Base-by-base conservation (phyloP, 2,329 filamentous ascomycete genomes). In the Fusarium duplospermum region DNA sequence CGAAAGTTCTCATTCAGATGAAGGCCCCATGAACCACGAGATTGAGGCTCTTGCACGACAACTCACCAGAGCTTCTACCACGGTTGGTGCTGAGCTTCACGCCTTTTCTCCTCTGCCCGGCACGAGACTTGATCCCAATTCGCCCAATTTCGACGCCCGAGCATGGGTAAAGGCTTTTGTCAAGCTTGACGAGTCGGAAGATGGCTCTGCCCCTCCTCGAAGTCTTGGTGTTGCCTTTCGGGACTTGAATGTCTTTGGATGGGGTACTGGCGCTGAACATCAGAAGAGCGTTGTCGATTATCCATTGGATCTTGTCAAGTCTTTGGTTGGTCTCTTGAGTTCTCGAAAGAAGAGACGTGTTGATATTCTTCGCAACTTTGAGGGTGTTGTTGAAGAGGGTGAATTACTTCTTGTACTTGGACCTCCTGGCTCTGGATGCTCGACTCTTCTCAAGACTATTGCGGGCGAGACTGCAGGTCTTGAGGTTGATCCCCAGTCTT, bases 381-480 rank as follows among this genome's bases (percentile, higher is more conserved):
- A 81, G n/a, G 80, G 80, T 14, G 59, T 81, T 2, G 38, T 81
- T 5, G 78, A 81, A 0, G 58, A 80, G 4, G 80, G 80, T 0
- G 79, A 81, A 54, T 29, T 81, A 57, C n/a, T 81, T 0, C 69
- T 81, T 2, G 80, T 81, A 1, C 71, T 92, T 7, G 90, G 90
- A 11, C 86, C 88, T 36, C 89, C 89, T 6, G 84, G 83, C 1
- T 80, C 80, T 40, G 89, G 89, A 18, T 90, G 88, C 75, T 87
- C 86, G n/a, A 91, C 89, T 0, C 80, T 91, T 1, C 81, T 91
- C 11, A 90, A 90, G 78, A 86, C 88, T 0, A 84, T 91, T 20
- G 84, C 84, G 0, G 87, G 87, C n/a, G 86, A 90, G 70, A 84
- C 86, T 8, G 82, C 87, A 35, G 88, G 75, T 14, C 69, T 81